Conservation (phyloP, 2,329 filamentous ascomycete species). For the Xylaria sp. region DNA sequence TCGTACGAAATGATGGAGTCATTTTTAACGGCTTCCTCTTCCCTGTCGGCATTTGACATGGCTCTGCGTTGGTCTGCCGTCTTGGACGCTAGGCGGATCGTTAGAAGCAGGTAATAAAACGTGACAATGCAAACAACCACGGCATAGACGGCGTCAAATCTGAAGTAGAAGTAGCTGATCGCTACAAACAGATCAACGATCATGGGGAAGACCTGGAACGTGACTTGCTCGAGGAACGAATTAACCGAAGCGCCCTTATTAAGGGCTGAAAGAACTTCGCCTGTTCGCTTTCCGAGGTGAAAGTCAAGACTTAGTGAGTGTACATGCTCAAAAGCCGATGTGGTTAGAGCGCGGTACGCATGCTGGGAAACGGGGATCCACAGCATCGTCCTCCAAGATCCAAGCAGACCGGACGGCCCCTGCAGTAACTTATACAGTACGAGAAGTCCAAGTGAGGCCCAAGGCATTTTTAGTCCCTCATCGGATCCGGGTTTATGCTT, state of each 20-base stretch:
- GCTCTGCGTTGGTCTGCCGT: conserved; percentile 88
- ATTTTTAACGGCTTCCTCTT: conserved; percentile 98
- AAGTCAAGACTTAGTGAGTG: conserved; percentile 96
- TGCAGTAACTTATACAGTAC: conserved; percentile 84
- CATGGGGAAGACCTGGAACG: conserved; percentile 96
- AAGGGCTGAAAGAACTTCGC: conserved; percentile 92
- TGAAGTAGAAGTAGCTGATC: conserved; percentile 80
- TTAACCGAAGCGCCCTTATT: conserved; percentile 98
- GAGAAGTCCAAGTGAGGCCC: conserved; percentile 79
- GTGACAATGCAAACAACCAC: conserved; percentile 90
- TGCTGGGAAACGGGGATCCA: conserved; percentile 99
- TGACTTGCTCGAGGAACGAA: conserved; percentile 94
- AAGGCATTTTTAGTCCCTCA: conserved; percentile 69
- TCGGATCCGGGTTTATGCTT: conserved; percentile 52
- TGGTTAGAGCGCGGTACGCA: conserved; percentile 92
- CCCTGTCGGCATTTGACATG: conserved; percentile 94
- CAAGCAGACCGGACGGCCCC: conserved; percentile 87
- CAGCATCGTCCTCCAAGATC: conserved; percentile 81
- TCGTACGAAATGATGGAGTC: conserved; percentile 99
- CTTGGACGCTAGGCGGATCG: conserved; percentile 94
- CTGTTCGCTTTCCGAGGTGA: conserved; percentile 94
- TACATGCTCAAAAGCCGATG: conserved; percentile 96
- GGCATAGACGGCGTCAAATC: conserved; percentile 89
- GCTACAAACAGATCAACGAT: conserved; percentile 88
- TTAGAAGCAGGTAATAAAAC: conserved; percentile 96